phyloP scores from a whole-genome alignment of 148 eudicot genomes.

The Silene conica region DNA sequence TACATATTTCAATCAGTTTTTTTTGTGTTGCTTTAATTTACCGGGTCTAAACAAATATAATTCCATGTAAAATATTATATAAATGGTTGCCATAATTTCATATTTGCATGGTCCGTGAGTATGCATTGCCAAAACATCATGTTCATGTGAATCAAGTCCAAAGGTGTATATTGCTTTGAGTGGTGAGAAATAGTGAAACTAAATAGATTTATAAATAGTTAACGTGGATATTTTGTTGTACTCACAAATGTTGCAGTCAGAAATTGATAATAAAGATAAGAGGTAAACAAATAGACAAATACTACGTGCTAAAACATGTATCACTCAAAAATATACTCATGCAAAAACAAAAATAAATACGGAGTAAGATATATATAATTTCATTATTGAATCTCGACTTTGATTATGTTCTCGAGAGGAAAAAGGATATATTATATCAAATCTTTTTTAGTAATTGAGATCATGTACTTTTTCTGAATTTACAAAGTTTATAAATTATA shows the following conservation, averaged over 20 bases:
- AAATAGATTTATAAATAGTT: conserved; percentile 14
- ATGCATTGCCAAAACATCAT: background rate
- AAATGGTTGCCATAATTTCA: conserved; percentile 1
- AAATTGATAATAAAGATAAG: background rate
- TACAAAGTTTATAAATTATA: too few species aligned
- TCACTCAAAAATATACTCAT: conserved; percentile 1
- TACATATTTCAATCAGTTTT: too few species aligned
- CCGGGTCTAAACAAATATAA: background rate
- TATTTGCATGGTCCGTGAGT: conserved; percentile 28
- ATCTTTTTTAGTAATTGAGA: too few species aligned
- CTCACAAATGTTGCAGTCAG: background rate
- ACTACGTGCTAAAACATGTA: conserved; percentile 29
- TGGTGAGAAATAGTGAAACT: conserved; percentile 11
- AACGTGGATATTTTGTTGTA: conserved; percentile 27
- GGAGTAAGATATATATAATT: too few species aligned
- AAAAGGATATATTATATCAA: too few species aligned
- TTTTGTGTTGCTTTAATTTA: too few species aligned
- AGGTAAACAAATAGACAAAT: conserved; percentile 7
- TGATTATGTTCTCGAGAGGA: too few species aligned
- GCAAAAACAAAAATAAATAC: too few species aligned
- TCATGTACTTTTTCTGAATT: too few species aligned
- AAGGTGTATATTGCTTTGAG: conserved; percentile 17
- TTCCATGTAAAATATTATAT: background rate
- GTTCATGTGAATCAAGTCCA: background rate
- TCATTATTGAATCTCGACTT: too few species aligned